phyloP scores from a whole-genome alignment of 2,329 filamentous ascomycete genomes.

The Fusarium staphyleae region DNA sequence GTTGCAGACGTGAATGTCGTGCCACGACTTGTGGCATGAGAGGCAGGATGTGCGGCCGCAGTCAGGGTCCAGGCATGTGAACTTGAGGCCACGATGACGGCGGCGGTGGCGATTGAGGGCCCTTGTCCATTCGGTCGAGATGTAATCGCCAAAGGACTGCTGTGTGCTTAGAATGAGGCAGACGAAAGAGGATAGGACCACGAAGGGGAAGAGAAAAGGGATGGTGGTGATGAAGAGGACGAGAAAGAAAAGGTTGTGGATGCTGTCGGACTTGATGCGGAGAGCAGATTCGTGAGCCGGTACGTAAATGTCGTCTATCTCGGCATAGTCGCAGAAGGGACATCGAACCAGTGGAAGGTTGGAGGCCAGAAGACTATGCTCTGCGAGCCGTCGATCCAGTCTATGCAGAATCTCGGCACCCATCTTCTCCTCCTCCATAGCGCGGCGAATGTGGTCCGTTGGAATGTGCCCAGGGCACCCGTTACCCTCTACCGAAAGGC shows the following conservation, averaged over 20 bases:
- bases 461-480: constrained; percentile 81
- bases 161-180: constrained; percentile 54
- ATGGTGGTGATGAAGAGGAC: constrained; percentile 61
- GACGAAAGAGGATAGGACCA: constrained; percentile 56
- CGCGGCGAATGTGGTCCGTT: constrained; percentile 71
- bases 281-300: constrained; percentile 62
- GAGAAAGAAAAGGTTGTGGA: constrained; percentile 59
- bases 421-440: constrained; percentile 72
- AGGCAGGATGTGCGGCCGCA: constrained; percentile 81
- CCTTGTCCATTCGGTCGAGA: constrained; percentile 58
- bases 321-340: constrained; percentile 90
- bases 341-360: constrained; percentile 80
- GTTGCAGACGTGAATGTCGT: constrained; percentile 88
- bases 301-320: constrained; percentile 79
- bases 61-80: constrained; percentile 73
- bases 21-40: constrained; percentile 82
- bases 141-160: constrained; percentile 51
- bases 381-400: constrained; percentile 80
- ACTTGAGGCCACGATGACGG: constrained; percentile 75
- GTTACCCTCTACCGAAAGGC: constrained; percentile 75
- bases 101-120: constrained; percentile 73
- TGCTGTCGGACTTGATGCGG: constrained; percentile 61
- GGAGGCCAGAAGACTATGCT: constrained; percentile 76
- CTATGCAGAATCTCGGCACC: constrained; percentile 75
- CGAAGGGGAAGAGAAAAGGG: constrained; percentile 62